Percentiles rank a stretch among this genome's conserved stretches.
Conservation (phyloP, 352 stramenopile genomes). For the Pythium angustatum region DNA sequence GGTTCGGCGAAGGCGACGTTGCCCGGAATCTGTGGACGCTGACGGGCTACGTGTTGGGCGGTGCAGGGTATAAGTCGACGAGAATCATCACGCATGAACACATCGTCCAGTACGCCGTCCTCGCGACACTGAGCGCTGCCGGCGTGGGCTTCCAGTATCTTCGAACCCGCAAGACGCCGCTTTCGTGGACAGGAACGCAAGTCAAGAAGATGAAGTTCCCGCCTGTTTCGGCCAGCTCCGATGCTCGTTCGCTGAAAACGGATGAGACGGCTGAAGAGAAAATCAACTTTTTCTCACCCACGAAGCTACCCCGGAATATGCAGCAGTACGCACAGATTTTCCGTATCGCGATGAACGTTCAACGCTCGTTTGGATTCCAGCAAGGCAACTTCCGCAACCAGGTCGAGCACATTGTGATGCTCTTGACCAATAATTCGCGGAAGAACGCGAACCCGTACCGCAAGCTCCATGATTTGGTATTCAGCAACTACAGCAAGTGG, state of each 20-base stretch:
- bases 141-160: conserved; percentile 58
- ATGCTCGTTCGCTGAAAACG: conserved; percentile 70
- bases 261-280: conserved; percentile 43
- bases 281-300: conserved; percentile 82
- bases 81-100: conserved; percentile 64
- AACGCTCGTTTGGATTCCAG: conserved; percentile 84
- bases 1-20: conserved; percentile 61
- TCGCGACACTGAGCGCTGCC: conserved; percentile 40
- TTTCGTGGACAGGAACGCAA: conserved; percentile 36
- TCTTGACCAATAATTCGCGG: conserved; percentile 92
- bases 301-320: conserved; percentile 75
- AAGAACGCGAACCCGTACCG: conserved; percentile 80
- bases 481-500: conserved; percentile 90
- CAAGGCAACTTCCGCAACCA: conserved; percentile 93
- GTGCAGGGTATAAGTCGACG: conserved; percentile 39
- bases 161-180: conserved; percentile 31
- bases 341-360: conserved; percentile 82
- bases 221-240: conserved; percentile 72
- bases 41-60: conserved; percentile 68
- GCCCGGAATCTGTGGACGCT: conserved; percentile 64
- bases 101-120: conserved; percentile 59
- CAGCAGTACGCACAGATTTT: conserved; percentile 85
- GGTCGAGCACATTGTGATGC: conserved; percentile 96
- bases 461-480: conserved; percentile 80
- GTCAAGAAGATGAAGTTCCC: conserved; percentile 38